Evolutionary conservation across 805 yeast species (phyloP), one percentile per base, ranked within the genome.

Genomic region (Ogataea paradorogensis): DNA sequence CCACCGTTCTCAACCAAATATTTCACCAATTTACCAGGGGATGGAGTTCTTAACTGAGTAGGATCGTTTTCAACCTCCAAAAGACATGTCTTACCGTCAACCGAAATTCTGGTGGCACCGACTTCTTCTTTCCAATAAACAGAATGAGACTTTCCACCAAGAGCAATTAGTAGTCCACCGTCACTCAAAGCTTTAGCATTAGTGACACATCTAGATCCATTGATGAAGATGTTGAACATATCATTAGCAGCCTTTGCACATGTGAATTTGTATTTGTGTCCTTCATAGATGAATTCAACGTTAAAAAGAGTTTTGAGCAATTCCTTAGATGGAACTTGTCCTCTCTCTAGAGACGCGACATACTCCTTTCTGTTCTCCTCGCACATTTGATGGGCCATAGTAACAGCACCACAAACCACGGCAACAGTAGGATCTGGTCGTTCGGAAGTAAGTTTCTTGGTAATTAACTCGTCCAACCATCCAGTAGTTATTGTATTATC

Each of bases 41-140:
- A 93, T 31, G 99, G 99, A 25, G 99, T 88, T 70, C 98, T 82
- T 61, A 95, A 74, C 71, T 93, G 98, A 30, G 99, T 95, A 50
- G 99, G 99, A 62, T 93, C 99, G 58, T 88, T 91, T 70, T 93
- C 99, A 43, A 77, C 85, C 68, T 95, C 99, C 50, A 93, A 76
- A 51, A 87, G 69, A 61, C 98, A 91, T 21, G 99, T 90, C 73
- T 87, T 93, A 37, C 95, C 81, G 61, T 93, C 97, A 27, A 93
- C 96, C 18, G 96, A 86, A 53, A 93, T 66, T 67, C 99, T 82
- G 9, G 97, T 91, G 27, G 95, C 95, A 40, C 89, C 80, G 47
- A 93, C 91, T 71, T 95, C 99, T 60, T 95, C 97, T 65, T 91
- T 90, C 96, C 95, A 93, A 71, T 93, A 93, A 38, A 93, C 85